These are phyloP conservation scores for Urtica urens DNA, from an alignment of 306 rosid genomes.

Conservation along the genomic window DNA sequence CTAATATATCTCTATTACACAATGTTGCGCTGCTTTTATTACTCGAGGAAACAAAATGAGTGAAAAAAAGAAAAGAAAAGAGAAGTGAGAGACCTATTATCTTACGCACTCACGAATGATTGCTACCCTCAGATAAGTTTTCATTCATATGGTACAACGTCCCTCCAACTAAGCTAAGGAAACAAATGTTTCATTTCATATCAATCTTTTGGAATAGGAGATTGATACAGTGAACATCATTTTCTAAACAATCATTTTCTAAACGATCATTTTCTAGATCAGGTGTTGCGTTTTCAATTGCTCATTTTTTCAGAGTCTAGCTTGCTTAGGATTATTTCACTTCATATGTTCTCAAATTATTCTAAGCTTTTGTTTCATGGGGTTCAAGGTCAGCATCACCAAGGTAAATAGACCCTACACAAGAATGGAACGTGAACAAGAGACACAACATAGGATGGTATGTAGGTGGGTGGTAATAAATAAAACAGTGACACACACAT, in stretches of 20 bases:
- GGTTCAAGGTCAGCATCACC: conserved; percentile 25
- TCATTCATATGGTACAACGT: conserved; percentile 6
- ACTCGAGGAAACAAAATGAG: conserved; percentile 5
- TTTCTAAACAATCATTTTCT: conserved; percentile 1
- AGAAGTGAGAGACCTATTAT: background rate
- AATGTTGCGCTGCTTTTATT: background rate
- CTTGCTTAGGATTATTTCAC: background rate
- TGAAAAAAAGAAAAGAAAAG: background rate
- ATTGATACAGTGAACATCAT: background rate
- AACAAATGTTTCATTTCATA: background rate
- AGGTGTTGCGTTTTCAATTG: background rate
- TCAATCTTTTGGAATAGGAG: too few relatives aligned
- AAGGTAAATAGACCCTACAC: conserved; percentile 20
- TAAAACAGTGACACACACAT: conserved; percentile 24
- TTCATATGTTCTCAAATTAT: too few relatives aligned
- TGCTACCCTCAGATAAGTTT: background rate
- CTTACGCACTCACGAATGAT: background rate
- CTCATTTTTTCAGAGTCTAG: conserved; percentile 1
- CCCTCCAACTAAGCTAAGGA: background rate
- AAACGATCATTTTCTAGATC: too few relatives aligned
- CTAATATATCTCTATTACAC: background rate
- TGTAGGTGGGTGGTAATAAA: conserved; percentile 29
- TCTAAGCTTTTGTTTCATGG: too few relatives aligned
- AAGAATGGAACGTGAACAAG: conserved; percentile 14
- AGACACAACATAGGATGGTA: conserved; percentile 15